A percentile compares a stretch with the other conserved stretches of the same genome.
phyloP scores from a whole-genome alignment of 176 grass and related monocot genomes.

The Melocanna baccifera region DNA sequence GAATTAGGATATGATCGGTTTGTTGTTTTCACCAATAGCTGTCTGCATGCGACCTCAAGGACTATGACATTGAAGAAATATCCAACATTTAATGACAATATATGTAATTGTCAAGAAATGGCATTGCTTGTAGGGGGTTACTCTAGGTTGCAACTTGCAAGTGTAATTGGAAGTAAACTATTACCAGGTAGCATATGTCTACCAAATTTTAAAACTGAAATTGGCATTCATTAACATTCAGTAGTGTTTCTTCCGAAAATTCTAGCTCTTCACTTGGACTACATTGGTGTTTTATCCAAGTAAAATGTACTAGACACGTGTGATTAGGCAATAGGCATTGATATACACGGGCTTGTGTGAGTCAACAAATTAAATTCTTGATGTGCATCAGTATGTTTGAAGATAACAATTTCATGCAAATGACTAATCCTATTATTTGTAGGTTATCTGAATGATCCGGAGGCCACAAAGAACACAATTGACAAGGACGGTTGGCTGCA shows the following conservation, averaged over 20 bases:
- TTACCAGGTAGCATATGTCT: neutral
- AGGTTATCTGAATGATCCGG: slow-evolving; percentile 91
- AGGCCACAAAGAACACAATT: slow-evolving; percentile 76
- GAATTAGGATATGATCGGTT: neutral
- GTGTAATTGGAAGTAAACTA: neutral
- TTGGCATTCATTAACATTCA: neutral
- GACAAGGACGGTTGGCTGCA: slow-evolving; percentile 89
- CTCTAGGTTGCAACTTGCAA: neutral
- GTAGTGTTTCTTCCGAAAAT: neutral
- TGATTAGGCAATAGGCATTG: neutral
- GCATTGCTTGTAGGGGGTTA: neutral
- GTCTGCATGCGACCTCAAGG: neutral
- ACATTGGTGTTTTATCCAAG: neutral
- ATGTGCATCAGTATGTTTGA: neutral
- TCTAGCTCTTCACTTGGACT: neutral
- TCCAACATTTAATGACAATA: neutral
- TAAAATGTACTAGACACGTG: neutral
- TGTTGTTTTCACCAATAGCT: slow-evolving; percentile 19
- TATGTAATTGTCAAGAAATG: slow-evolving; percentile 1
- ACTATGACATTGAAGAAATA: neutral
- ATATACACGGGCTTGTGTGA: neutral
- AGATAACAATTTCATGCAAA: neutral
- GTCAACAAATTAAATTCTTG: neutral
- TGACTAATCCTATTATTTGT: slow-evolving; percentile 6
- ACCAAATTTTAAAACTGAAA: neutral